Base-by-base conservation (phyloP, 2,329 filamentous ascomycete genomes). In the Trichoderma atrobrunneum region DNA sequence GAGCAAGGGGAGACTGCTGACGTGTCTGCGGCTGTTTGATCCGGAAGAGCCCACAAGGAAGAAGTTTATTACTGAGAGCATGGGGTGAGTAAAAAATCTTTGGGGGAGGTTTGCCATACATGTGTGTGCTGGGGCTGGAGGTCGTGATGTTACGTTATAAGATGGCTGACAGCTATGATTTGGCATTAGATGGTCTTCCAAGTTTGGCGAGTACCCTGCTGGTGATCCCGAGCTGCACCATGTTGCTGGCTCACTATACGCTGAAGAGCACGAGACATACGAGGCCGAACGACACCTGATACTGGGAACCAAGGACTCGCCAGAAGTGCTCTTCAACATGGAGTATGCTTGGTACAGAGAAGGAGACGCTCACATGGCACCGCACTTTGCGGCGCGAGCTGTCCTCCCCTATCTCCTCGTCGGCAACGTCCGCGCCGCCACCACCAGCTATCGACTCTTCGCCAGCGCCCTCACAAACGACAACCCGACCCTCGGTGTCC, bases 171-270 rank as follows among this genome's bases (percentile, higher is more conserved):
- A n/a, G 26, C 1, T 48, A 24, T 68, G 21, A 3, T 5, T 32
- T 48, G 57, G n/a, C 3, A n/a, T 24, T 72, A 84, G 82, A 59
- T 99, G 96, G 96, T 97, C 94, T 72, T 87, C 90, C 70, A 95
- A 92, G 80, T 92, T 90, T 78, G 94, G 95, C 76, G 93, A 96
- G 60, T 93, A 93, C 80, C 95, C 96, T 62, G 92, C 94, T 65
- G 96, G 96, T 73, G 96, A 99, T 79, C 92, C 95, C 3, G 96
- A 98, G 78, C 86, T 99, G 71, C 96, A 99, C 82, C 95, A 98
- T 83, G 94, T 97, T 57, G 91, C 91, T 43, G 96, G 96, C 65
- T 91, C 90, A 36, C 85, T 98, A 57, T 97, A 94, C 80, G 95
- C 95, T n/a, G 92, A 97, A 78, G 95, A 98, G 77, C 92, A 95